phyloP scores from a whole-genome alignment of 148 eudicot species.

The Fagopyrum esculentum region DNA sequence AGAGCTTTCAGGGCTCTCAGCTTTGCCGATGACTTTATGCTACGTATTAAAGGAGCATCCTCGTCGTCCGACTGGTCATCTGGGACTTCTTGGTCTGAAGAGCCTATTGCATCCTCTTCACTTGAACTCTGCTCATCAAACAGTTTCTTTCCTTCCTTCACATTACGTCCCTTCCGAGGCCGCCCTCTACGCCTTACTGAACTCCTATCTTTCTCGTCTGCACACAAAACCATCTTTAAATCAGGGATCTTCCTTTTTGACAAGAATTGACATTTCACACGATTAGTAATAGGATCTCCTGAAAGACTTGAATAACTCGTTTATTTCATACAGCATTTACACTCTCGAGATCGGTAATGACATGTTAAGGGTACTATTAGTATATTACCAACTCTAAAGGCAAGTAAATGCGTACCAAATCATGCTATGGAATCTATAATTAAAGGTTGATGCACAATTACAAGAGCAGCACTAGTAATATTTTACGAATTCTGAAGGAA shows the following conservation, averaged over 20 bases:
- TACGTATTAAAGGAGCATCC: conserved; percentile 60
- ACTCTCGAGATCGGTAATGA: too few species aligned
- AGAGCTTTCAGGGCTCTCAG: conserved; percentile 50
- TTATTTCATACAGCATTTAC: too few species aligned
- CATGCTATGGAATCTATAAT: too few species aligned
- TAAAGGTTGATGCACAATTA: too few species aligned
- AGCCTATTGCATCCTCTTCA: conserved; percentile 75
- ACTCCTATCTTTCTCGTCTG: conserved; percentile 54
- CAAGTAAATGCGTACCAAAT: too few species aligned
- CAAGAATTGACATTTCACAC: background rate
- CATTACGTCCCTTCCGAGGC: conserved; percentile 47
- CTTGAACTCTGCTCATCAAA: conserved; percentile 82
- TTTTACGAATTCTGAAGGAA: too few species aligned
- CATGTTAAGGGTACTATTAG: background rate
- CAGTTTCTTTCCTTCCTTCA: conserved; percentile 69
- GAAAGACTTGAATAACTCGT: too few species aligned
- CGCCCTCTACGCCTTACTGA: conserved; percentile 71
- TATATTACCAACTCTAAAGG: background rate
- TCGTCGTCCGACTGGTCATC: conserved; percentile 66
- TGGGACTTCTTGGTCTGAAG: conserved; percentile 68
- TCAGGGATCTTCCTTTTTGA: background rate
- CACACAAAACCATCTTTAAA: conserved; percentile 13
- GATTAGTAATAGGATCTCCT: background rate
- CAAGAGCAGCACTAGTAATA: too few species aligned
- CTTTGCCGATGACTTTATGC: conserved; percentile 63